These are phyloP conservation scores for Ustilago curta DNA, from an alignment of 1,284 basidiomycete species.

Conservation along the genomic window DNA sequence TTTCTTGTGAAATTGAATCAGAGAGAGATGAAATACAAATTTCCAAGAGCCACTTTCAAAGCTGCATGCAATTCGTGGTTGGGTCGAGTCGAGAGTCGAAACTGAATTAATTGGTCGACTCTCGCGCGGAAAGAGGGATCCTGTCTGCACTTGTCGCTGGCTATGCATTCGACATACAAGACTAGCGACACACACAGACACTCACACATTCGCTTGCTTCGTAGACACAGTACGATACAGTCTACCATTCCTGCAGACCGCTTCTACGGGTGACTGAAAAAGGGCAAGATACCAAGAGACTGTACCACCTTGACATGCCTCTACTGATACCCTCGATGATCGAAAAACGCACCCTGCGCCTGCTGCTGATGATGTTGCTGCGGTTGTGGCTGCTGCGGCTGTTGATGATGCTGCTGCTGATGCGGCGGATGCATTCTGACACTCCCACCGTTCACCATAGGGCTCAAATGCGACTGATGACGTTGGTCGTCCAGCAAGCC, in stretches of 20 bases:
- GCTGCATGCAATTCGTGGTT: not conserved
- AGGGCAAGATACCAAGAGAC: too few species aligned
- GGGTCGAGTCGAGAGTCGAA: too few species aligned
- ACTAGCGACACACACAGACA: not conserved
- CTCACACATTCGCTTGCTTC: not conserved
- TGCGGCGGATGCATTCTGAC: constrained; percentile 41
- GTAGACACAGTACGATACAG: not conserved
- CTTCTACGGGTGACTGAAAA: not conserved
- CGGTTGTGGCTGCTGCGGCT: constrained; percentile 3
- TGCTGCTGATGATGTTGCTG: constrained; percentile 25
- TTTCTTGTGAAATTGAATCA: not conserved
- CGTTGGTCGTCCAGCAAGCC: constrained; percentile 36
- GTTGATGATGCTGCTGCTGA: constrained; percentile 19
- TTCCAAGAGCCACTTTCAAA: not conserved
- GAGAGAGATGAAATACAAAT: constrained; percentile 1
- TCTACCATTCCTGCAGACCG: not conserved
- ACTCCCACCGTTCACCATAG: constrained; percentile 40
- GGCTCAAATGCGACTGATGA: constrained; percentile 47
- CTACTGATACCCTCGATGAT: constrained; percentile 33
- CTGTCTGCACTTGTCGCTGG: not conserved
- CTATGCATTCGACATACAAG: not conserved
- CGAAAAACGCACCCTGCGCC: constrained; percentile 31
- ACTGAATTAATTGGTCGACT: not conserved
- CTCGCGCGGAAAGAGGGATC: constrained; percentile 4
- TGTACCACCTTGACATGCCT: not conserved